Base-by-base conservation (phyloP, 1,139 yeast genomes). In the Schwanniomyces etchellsii region DNA sequence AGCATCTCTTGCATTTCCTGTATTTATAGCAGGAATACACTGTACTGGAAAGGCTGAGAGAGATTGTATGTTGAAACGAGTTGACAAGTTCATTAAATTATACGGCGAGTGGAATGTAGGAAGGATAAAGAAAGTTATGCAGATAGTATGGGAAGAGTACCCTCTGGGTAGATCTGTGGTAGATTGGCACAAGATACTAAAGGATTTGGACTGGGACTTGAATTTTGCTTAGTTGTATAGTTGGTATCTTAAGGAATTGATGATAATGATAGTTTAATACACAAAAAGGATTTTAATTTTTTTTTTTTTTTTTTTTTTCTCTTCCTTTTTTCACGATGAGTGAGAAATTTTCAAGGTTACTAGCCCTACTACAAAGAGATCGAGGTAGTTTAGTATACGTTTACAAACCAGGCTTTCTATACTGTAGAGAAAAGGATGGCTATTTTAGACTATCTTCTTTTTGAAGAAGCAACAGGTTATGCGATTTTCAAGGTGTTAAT, bases 381-480 rank as follows among this genome's bases (percentile, higher is more conserved):
- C 21, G 7, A n/a, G 9, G 21, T 18, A 18, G 21, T 18, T 18
- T 18, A 18, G n/a, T n/a, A 7, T 18, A n/a, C n/a, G n/a, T n/a
- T n/a, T n/a, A n/a, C n/a, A n/a, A n/a, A n/a, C n/a, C n/a, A n/a
- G n/a, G n/a, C n/a, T n/a, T n/a, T n/a, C n/a, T n/a, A n/a, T n/a
- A n/a, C n/a, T n/a, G n/a, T n/a, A n/a, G n/a, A n/a, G 12, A 20
- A 26, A n/a, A 47, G 35, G 29, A 64, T 64, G 77, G 78, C 79
- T 47, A 81, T 81, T 51, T 75, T 88, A 62, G 96, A 91, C 64
- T 91, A 79, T 67, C 79, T 91, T 62, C 82, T 91, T 55, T 91
- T 83, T 60, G 99, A 91, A 73, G 97, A 91, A 72, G 96, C 98
- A 39, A 88, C 98, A 34, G 99, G 99, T 45, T 91, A 91, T 62